Base-by-base conservation (phyloP, 192 early-diverging fungal species). In the Mortierella antarctica region DNA sequence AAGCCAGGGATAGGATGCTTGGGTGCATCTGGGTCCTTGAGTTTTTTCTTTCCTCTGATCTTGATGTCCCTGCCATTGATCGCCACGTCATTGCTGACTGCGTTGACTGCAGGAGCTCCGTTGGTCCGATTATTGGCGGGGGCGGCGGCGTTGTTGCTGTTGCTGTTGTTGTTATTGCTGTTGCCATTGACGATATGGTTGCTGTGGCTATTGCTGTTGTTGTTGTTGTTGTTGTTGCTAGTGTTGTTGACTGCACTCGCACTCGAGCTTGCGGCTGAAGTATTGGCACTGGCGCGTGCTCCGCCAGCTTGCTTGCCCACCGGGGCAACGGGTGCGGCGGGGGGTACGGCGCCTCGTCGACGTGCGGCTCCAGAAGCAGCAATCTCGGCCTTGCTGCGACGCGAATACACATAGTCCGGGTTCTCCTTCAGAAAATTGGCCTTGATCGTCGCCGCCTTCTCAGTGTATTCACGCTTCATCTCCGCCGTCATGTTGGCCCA, bases 1-100 rank as follows among this genome's bases (percentile, higher is more conserved):
- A 95, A 96, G 14, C 92, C 93, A 5, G 94, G 94, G 87, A 95
- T 94, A 51, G 95, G 94, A 72, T 96, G 95, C 65, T 94, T 94
- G 54, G 95, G 95, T 1, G 90, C 92, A 74, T 86, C 85, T 1
- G 93, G 93, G 61, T 93, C 90, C 71, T 93, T 91, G 64, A 84
- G 84, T 53, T 83, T 83, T 70, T 92, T 95, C 80, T 92, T 94
- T 39, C 89, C 86, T 20, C 87, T 67, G 46, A 77, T 70, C 31
- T 85, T 78, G 46, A 77, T 79, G 53, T 87, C 86, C 57, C 80
- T 81, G 56, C 52, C 66, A 60, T 70, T 72, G 44, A 71, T 73
- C 50, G 74, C 48, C 57, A 71, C 21, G 45, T 69, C 67, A 50
- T 58, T 52, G 20, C 20, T 23, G 21, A 20, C 51, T 31, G 20